Base-by-base conservation (phyloP, 331 rosid genomes). In the Saraca asoca region DNA sequence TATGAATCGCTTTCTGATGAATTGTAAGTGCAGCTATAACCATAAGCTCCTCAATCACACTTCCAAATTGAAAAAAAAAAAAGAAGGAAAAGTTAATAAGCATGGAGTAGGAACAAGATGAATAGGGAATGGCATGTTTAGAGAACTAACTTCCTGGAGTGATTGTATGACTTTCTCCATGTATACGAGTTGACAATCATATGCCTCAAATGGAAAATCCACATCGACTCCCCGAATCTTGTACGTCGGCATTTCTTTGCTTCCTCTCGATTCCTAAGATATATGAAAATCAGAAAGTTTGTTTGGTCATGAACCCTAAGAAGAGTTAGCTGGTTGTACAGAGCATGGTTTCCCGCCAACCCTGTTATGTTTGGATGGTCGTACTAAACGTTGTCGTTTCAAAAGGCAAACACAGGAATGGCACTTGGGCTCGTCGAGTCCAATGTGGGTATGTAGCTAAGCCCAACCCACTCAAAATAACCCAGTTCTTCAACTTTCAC, bases 151-250 rank as follows among this genome's bases (percentile, higher is more conserved):
- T 79, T 81, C 74, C 73, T 93, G 96, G 60, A 93, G 95, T 56
- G 98, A 82, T 62, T 87, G 96, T 9, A 90, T 80, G 78, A 93
- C 97, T 78, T 90, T 93, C 20, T 93, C 98, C 98, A 93, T 93
- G 84, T 90, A 90, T 58, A 90, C 87, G 56, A 93, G 77, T 77
- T 93, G 98, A 66, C 95, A 87, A 70, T 90, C 97, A 83, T 93
- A 90, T 18, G 98, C 95, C 73, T 84, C 91, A 6, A 70, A 93
- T 1, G 98, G 98, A 24, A 93, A 90, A 71, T 90, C 97, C 5
- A 93, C 90, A 73, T 84, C 78, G 75, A 93, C 69, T 72, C 96
- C 98, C 72, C 96, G 78, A 34, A 90, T 76, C 52, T 56, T 79
- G 84, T 90, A 93, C 12, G 87, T 88, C 51, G 97, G 98, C 98